Evolutionary conservation across 441 rosid genomes (phyloP).

Genomic region (Pelargonium fulgidum): DNA sequence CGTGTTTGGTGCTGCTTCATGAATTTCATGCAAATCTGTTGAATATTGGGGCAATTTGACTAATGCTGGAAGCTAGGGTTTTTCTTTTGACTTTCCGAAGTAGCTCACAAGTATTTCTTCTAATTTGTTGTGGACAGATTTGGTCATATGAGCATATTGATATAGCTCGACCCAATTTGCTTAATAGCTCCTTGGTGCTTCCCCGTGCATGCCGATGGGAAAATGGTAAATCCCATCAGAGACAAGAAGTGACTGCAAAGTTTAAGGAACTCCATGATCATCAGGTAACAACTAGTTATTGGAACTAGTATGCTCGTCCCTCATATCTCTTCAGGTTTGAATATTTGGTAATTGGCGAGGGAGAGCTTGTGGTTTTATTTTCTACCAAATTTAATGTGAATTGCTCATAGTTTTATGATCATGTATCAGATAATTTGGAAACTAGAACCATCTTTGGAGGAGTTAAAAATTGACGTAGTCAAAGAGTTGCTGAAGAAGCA

Average conservation of each 20-base stretch:
- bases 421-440: constrained; percentile 30
- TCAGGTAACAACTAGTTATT: constrained; percentile 26
- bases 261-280: constrained; percentile 29
- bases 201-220: constrained; percentile 44
- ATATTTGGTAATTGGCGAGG: background rate
- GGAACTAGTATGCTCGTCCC: background rate
- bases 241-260: constrained; percentile 25
- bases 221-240: constrained; percentile 27
- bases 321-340: background rate
- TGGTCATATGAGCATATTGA: constrained; percentile 45
- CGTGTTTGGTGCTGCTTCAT: too few relatives aligned
- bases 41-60: too few relatives aligned
- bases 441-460: constrained; percentile 28
- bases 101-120: constrained; percentile 4
- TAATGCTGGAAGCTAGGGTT: too few relatives aligned
- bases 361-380: background rate
- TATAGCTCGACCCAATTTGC: constrained; percentile 33
- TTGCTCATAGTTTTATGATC: background rate
- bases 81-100: background rate
- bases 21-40: too few relatives aligned
- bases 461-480: constrained; percentile 23
- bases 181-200: constrained; percentile 21
- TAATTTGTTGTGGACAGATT: constrained; percentile 19
- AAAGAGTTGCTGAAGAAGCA: constrained; percentile 22
- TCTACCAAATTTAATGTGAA: background rate